phyloP scores from a whole-genome alignment of 805 yeast genomes.

The Schwanniomyces pseudopolymorphus region DNA sequence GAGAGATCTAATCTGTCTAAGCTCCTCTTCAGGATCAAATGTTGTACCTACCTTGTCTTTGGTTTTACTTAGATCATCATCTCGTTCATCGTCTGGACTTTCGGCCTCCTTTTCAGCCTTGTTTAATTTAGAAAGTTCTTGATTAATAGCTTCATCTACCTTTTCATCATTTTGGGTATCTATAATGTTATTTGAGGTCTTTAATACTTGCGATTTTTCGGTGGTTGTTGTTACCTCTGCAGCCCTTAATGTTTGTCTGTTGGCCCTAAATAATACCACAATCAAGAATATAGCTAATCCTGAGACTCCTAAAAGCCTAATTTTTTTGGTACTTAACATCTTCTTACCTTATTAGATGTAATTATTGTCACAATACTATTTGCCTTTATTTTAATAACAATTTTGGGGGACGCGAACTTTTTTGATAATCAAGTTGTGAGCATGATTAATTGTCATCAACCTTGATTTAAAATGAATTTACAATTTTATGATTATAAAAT shows the following conservation, averaged over 20 bases:
- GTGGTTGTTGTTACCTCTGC: not conserved
- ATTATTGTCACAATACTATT: not conserved
- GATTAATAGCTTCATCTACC: constrained; percentile 40
- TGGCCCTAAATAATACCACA: constrained; percentile 4
- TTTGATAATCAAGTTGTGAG: not conserved
- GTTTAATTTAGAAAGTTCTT: constrained; percentile 29
- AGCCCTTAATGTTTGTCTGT: constrained; percentile 1
- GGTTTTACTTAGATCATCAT: constrained; percentile 9
- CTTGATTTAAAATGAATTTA: too few relatives aligned
- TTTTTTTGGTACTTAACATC: constrained; percentile 11
- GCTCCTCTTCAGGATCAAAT: constrained; percentile 41
- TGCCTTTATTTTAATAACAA: not conserved
- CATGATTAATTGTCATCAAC: too few relatives aligned
- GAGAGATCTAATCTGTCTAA: constrained; percentile 53
- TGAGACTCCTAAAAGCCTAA: constrained; percentile 10
- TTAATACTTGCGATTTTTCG: constrained; percentile 4
- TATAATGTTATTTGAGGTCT: constrained; percentile 23
- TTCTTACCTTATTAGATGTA: not conserved
- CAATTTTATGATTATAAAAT: too few relatives aligned
- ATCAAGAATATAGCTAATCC: constrained; percentile 8
- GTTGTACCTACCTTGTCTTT: not conserved
- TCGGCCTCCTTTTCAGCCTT: constrained; percentile 9
- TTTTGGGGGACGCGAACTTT: not conserved
- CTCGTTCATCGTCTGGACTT: constrained; percentile 7
- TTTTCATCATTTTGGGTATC: constrained; percentile 35